phyloP scores from a whole-genome alignment of 2,329 filamentous ascomycete genomes.

The Fusarium graminum region DNA sequence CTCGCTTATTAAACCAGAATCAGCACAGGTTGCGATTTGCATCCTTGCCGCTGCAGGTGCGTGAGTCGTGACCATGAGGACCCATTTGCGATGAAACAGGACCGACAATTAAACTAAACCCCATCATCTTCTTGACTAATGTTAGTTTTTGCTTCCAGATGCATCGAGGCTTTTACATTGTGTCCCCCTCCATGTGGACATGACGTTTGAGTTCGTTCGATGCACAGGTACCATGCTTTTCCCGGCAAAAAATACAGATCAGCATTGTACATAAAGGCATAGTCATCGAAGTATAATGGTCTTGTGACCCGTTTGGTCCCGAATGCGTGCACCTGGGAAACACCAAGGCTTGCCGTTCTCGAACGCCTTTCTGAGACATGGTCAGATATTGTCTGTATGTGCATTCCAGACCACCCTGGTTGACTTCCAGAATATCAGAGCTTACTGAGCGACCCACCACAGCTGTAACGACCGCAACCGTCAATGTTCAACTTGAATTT shows the following conservation, averaged over 20 bases:
- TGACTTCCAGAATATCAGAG: not conserved
- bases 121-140: rapidly evolving
- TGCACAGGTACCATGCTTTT: not conserved
- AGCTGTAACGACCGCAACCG: conserved; percentile 7
- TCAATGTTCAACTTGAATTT: not conserved
- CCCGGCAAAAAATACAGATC: not conserved
- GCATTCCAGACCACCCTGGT: conserved; percentile 2
- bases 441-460: not conserved
- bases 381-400: not conserved
- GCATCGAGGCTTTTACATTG: not conserved
- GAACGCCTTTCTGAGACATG: not conserved
- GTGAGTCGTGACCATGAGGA: too few relatives aligned
- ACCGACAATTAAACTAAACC: too few relatives aligned
- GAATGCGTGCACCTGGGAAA: not conserved
- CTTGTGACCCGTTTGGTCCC: not conserved
- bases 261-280: not conserved
- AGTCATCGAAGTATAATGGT: not conserved
- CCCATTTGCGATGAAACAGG: too few relatives aligned
- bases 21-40: too few relatives aligned
- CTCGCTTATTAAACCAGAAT: too few relatives aligned
- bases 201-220: not conserved
- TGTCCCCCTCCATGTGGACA: not conserved
- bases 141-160: not conserved
- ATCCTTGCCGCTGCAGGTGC: too few relatives aligned
- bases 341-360: not conserved